Percentiles rank a stretch among this genome's conserved stretches.
phyloP scores from a whole-genome alignment of 805 yeast genomes.

The Myxozyma sirexii region DNA sequence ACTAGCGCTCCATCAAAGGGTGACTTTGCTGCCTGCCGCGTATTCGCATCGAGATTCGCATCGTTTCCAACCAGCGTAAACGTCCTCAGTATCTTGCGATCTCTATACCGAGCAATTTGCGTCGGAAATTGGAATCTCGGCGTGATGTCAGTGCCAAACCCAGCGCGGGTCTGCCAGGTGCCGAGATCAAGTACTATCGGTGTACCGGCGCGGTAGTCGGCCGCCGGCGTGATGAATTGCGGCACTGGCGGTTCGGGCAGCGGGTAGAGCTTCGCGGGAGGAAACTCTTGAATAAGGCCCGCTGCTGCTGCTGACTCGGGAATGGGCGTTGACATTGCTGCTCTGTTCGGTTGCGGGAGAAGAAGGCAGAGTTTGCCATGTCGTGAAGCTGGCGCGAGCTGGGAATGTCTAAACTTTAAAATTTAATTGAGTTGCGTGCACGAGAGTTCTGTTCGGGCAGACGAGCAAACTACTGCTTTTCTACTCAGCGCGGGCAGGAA shows the following conservation, averaged over 20 bases:
- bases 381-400: background rate
- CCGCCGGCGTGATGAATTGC: slow-evolving; percentile 49
- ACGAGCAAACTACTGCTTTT: no score
- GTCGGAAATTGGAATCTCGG: slow-evolving; percentile 57
- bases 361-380: no score
- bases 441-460: no score
- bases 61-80: slow-evolving; percentile 84
- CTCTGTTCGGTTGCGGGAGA: background rate
- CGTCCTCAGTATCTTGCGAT: slow-evolving; percentile 59
- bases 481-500: no score
- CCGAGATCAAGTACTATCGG: slow-evolving; percentile 91
- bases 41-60: slow-evolving; percentile 66
- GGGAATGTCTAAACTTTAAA: slow-evolving; percentile 2
- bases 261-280: slow-evolving; percentile 36
- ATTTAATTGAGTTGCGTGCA: no score
- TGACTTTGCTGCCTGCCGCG: slow-evolving; percentile 66
- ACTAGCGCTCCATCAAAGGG: slow-evolving; percentile 88
- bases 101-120: slow-evolving; percentile 72
- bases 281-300: slow-evolving; percentile 9
- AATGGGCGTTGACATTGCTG: background rate
- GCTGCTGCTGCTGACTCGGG: slow-evolving; percentile 7
- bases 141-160: slow-evolving; percentile 35
- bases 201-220: slow-evolving; percentile 52
- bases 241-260: slow-evolving; percentile 38
- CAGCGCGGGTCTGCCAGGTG: slow-evolving; percentile 44